Evolutionary conservation across 106 monocot species (phyloP), one percentile per base, ranked within the genome.

Genomic region (Acanthochlamys bracteata): DNA sequence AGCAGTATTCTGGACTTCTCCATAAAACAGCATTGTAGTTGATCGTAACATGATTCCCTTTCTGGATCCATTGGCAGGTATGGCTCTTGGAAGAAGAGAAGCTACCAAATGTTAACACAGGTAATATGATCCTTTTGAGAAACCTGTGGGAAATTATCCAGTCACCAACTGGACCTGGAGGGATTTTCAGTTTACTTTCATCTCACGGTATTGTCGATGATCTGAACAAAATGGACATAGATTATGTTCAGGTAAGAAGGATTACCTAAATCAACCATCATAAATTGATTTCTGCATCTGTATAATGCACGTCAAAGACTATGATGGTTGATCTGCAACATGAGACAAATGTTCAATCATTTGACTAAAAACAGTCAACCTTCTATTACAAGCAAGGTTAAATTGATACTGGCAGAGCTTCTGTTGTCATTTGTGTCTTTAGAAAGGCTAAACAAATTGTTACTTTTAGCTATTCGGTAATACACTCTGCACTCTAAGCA

Each of bases 81-180:
- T 75, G 78, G 76, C 63, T 93, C 71, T 62, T 89, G 49, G 86
- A 89, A 76, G 83, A 83, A 69, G 69, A 63, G 57, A 74, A 79
- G 42, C 76, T 93, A n/a, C 89, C 93, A 23, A 60, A 80, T 23
- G 69, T 86, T 24, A 81, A 73, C 41, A 59, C 17, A 60, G 73
- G 24, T 20, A 60, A 69, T 43, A 78, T 80, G 66, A 81, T 93
- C 24, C 49, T 93, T 56, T 67, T 83, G 26, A 83, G 71, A 41
- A 89, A 89, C 40, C 72, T 83, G 23, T 86, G 74, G 78, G 89
- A 86, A 53, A 83, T 93, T 43, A 70, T 83, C 13, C 66, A 79
- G 62, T 78, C 75, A 69, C 81, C 93, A 42, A 68, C 68, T 4
- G 93, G 93, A 74, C 60, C 85, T 57, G 93, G 93, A 71, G 93